These are phyloP conservation scores for Oryza officinalis DNA, from an alignment of 176 grass and related monocot genomes.

Conservation along the genomic window DNA sequence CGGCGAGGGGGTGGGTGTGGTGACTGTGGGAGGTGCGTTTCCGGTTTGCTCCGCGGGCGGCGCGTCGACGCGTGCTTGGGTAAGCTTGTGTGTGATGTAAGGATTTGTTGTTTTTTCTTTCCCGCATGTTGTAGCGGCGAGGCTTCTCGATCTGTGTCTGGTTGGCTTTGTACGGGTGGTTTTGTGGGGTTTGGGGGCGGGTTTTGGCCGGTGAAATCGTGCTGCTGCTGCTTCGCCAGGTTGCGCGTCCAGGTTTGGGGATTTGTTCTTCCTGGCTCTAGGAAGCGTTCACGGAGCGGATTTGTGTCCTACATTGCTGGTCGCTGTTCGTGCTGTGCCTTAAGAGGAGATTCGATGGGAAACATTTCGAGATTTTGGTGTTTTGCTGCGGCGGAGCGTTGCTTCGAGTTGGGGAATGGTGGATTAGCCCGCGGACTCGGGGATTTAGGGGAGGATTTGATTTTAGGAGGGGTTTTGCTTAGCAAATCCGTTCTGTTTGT, in stretches of 20 bases:
- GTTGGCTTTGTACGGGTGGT: not conserved
- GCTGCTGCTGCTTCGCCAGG: not conserved
- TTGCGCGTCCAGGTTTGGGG: not conserved
- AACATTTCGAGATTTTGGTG: not conserved
- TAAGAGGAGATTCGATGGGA: not conserved
- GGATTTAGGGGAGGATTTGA: not conserved
- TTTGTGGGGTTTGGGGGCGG: not conserved
- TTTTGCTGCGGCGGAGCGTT: not conserved
- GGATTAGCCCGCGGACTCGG: not conserved
- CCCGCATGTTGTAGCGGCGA: not conserved
- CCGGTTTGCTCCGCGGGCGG: no score
- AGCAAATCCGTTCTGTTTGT: not conserved
- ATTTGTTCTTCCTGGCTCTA: not conserved
- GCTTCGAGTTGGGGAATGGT: not conserved
- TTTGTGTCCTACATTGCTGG: not conserved
- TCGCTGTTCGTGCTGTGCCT: not conserved
- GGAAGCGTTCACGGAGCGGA: not conserved
- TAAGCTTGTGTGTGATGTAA: not conserved
- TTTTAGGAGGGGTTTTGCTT: not conserved
- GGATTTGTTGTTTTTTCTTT: not conserved
- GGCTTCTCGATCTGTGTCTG: not conserved
- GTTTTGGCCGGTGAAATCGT: not conserved
- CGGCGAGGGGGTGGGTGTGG: no score
- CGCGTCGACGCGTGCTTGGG: not conserved
- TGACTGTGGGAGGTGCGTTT: no score